phyloP scores from a whole-genome alignment of 2,329 filamentous ascomycete species.

The Colletotrichum agaves region DNA sequence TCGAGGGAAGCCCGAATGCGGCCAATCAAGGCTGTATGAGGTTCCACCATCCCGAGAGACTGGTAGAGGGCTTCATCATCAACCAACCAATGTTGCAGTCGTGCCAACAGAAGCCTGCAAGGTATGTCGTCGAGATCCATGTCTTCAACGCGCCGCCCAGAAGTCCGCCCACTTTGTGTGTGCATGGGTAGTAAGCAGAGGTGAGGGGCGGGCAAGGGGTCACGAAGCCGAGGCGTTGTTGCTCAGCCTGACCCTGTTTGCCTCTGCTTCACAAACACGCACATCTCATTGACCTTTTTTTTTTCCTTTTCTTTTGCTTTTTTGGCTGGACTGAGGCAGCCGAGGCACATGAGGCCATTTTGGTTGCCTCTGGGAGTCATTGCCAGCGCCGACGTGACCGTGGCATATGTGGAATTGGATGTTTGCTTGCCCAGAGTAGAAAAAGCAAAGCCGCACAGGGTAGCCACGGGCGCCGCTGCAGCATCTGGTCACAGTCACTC shows the following conservation, averaged over 20 bases:
- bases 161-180: not conserved
- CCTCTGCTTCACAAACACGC: not conserved
- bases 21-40: slow-evolving; percentile 23
- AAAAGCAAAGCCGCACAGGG: not conserved
- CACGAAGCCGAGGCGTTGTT: not conserved
- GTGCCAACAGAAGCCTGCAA: slow-evolving; percentile 1
- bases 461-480: not conserved
- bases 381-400: not conserved
- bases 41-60: slow-evolving; percentile 20
- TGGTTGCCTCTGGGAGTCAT: not conserved
- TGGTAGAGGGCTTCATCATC: not conserved
- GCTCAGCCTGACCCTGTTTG: not conserved
- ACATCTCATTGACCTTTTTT: too few species aligned
- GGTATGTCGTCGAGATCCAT: not conserved
- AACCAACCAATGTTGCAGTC: slow-evolving; percentile 18
- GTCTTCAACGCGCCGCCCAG: not conserved
- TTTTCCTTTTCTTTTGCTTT: not conserved
- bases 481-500: not conserved
- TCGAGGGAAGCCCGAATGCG: not conserved
- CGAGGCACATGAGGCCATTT: slow-evolving; percentile 12
- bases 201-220: not conserved
- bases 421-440: slow-evolving; percentile 1
- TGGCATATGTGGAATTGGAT: not conserved
- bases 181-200: not conserved
- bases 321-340: not conserved